A percentile compares a stretch with the other conserved stretches of the same genome.
Conservation (phyloP, 345 rosid species). For the Adansonia digitata region DNA sequence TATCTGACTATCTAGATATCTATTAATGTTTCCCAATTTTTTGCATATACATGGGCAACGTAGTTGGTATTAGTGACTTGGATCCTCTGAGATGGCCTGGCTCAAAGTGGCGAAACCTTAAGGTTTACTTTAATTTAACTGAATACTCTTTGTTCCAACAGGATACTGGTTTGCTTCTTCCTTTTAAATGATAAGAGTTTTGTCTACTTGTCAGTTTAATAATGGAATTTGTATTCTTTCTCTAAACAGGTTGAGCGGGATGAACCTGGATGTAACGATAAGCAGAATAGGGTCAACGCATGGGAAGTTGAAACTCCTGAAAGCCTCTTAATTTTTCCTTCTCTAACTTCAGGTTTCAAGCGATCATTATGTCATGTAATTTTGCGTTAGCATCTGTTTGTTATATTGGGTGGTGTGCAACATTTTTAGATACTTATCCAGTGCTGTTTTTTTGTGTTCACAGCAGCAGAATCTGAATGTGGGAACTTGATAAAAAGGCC, state of each 20-base stretch:
- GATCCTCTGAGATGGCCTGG: constrained; percentile 98
- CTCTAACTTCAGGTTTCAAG: constrained; percentile 87
- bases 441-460: not conserved
- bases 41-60: constrained; percentile 95
- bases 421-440: not conserved
- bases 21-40: not conserved
- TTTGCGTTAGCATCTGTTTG: constrained; percentile 40
- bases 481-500: constrained; percentile 79
- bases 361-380: constrained; percentile 64
- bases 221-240: not conserved
- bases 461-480: constrained; percentile 84
- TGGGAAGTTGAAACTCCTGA: constrained; percentile 99
- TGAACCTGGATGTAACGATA: constrained; percentile 91
- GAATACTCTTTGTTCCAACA: not conserved
- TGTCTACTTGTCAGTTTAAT: not conserved
- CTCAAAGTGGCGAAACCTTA: constrained; percentile 98
- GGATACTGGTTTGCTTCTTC: not conserved
- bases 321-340: constrained; percentile 93
- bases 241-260: constrained; percentile 87
- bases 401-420: not conserved
- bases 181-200: not conserved
- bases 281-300: constrained; percentile 85
- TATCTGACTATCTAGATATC: not conserved
- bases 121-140: constrained; percentile 32
- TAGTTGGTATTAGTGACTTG: constrained; percentile 70